Evolutionary conservation across 192 early-diverging fungal species (phyloP).

Genomic region (Chytriomyces confervae): DNA sequence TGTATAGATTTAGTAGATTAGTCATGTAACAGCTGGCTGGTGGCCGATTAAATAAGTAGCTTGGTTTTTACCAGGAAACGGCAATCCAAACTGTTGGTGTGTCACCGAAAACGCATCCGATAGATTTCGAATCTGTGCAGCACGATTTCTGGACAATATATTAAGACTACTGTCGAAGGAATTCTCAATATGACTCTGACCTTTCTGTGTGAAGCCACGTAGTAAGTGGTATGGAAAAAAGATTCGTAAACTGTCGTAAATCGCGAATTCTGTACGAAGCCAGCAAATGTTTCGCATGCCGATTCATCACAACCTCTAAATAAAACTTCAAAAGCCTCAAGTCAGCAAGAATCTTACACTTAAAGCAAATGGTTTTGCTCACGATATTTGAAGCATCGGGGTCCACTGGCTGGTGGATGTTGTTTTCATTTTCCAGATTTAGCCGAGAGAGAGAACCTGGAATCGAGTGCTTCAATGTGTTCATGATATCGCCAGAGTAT

Average conservation of each 20-base stretch:
- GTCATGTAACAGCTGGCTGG: neutral
- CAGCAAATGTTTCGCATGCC: constrained; percentile 39
- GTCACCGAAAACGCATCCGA: constrained; percentile 25
- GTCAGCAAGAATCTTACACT: neutral
- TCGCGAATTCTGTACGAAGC: constrained; percentile 29
- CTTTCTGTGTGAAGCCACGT: constrained; percentile 37
- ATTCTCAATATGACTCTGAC: constrained; percentile 19
- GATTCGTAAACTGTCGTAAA: constrained; percentile 38
- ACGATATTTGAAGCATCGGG: neutral
- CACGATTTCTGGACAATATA: constrained; percentile 11
- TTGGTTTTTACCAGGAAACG: constrained; percentile 36
- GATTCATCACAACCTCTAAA: constrained; percentile 45
- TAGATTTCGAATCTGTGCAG: constrained; percentile 30
- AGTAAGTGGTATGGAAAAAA: constrained; percentile 38
- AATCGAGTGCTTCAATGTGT: neutral
- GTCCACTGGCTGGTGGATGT: neutral
- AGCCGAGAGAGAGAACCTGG: neutral
- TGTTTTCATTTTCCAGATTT: neutral
- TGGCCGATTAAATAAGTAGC: neutral
- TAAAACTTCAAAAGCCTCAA: constrained; percentile 29
- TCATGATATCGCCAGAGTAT: constrained; percentile 5
- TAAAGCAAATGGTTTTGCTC: neutral
- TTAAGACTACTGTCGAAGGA: neutral
- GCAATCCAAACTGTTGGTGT: constrained; percentile 51
- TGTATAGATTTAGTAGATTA: neutral